Percentiles rank a stretch among this genome's conserved stretches.
Evolutionary conservation across 2,329 filamentous ascomycete species (phyloP).

Genomic region (Pseudopyrenochaeta lycopersici): DNA sequence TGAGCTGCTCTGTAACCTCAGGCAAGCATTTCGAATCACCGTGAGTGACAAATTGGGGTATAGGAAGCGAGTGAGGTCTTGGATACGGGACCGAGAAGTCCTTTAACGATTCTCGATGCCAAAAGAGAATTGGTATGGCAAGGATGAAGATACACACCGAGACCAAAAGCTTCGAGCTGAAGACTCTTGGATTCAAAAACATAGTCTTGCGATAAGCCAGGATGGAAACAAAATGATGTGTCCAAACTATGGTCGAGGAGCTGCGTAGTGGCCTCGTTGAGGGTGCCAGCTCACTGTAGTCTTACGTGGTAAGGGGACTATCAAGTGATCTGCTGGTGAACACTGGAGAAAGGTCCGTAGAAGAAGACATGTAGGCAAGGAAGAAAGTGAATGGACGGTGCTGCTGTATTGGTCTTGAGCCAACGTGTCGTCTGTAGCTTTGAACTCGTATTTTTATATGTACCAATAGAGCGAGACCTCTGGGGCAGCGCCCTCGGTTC

Average conservation of each 20-base stretch:
- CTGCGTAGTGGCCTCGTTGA: neutral
- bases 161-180: neutral
- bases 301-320: neutral
- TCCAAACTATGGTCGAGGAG: neutral
- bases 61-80: constrained; percentile 6
- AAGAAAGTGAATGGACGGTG: neutral
- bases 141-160: constrained; percentile 11
- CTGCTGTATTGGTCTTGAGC: neutral
- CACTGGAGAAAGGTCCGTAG: neutral
- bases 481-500: neutral
- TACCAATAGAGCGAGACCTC: neutral
- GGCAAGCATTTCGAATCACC: constrained; percentile 26
- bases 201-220: neutral
- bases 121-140: constrained; percentile 11
- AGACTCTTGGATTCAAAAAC: neutral
- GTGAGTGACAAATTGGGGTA: constrained; percentile 21
- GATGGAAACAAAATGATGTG: neutral
- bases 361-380: neutral
- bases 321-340: neutral
- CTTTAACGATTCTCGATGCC: constrained; percentile 5
- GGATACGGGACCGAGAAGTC: constrained; percentile 15
- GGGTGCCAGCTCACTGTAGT: neutral
- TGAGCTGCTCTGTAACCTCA: constrained; percentile 11
- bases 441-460: neutral
- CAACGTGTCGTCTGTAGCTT: neutral